Evolutionary conservation across 371 early-diverging fungal genomes (phyloP).

Genomic region (Racocetra persica): DNA sequence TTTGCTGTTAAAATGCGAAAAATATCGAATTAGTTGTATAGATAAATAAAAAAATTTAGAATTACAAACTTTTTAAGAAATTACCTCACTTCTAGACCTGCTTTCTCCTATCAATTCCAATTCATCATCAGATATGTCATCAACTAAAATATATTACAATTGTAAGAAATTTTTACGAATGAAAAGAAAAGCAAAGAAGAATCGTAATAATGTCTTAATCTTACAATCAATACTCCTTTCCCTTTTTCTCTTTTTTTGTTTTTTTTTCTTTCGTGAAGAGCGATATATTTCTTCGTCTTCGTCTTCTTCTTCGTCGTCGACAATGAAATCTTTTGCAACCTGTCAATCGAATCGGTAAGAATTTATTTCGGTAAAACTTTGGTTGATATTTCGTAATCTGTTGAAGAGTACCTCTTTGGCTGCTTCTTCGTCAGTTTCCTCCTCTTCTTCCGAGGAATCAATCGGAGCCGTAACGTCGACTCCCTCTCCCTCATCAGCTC

Average conservation of each 20-base stretch:
- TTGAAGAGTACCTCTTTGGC: slow-evolving; percentile 24
- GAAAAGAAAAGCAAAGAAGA: slow-evolving; percentile 14
- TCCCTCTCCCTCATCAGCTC: slow-evolving; percentile 47
- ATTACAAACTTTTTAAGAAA: neutral
- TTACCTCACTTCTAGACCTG: slow-evolving; percentile 68
- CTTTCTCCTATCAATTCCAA: slow-evolving; percentile 86
- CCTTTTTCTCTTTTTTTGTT: slow-evolving; percentile 62
- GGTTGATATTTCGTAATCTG: too few species aligned
- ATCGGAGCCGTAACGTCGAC: slow-evolving; percentile 28
- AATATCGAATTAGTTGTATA: neutral
- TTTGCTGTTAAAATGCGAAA: slow-evolving; percentile 49
- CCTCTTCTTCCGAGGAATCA: slow-evolving; percentile 19
- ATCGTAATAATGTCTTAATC: neutral
- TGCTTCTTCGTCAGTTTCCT: slow-evolving; percentile 45
- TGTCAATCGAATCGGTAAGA: slow-evolving; percentile 29
- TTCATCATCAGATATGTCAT: slow-evolving; percentile 88
- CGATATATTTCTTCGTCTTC: slow-evolving; percentile 46
- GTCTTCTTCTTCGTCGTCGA: slow-evolving; percentile 48
- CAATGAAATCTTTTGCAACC: slow-evolving; percentile 52
- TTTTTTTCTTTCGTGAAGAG: slow-evolving; percentile 50
- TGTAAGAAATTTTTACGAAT: slow-evolving; percentile 7
- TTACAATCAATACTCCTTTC: slow-evolving; percentile 55
- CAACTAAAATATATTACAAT: slow-evolving; percentile 58
- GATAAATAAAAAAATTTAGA: neutral
- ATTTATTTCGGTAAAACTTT: too few species aligned